Base-by-base conservation (phyloP, 257 asterid genomes). In the Asclepias syriaca region DNA sequence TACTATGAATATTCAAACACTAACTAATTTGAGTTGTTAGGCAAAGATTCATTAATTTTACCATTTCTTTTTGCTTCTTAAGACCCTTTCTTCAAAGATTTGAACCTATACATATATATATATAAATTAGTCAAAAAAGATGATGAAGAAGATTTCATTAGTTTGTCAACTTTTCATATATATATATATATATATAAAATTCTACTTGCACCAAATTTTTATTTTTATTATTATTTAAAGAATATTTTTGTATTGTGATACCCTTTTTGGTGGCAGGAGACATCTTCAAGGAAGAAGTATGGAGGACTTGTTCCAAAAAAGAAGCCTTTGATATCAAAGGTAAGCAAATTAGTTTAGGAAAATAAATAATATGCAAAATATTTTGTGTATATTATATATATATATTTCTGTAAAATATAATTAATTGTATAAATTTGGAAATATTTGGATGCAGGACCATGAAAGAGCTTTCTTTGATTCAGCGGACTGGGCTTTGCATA, bases 381-480 rank as follows among this genome's bases (percentile, higher is more conserved):
- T 24, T n/a, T 1, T 27, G 4, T 32, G 53, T 8, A 9, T 49
- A 15, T 2, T 34, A 34, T 34, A 2, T 34, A 34, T 34, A 34
- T 34, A 32, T 32, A 32, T 32, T 0, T 34, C 5, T 3, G 11
- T 7, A 43, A 43, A 0, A 43, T 43, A 8, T 43, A 43, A 43
- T 7, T 43, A 9, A 34, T 34, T 34, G 39, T 29, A 29, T 29
- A 1, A 43, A 43, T 22, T 53, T 12, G 4, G n/a, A 34, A 60
- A 6, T 27, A 9, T 19, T 40, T 60, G 64, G 57, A 66, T 69
- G 48, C 82, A 92, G 98, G 92, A 92, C 68, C 87, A 84, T 61
- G 84, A 85, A 57, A 83, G 97, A 61, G 97, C 98, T 63, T 92
- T 90, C 75, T 92, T 92, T 71, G 97, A 92, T 78, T 92, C 98